phyloP scores from a whole-genome alignment of 1,284 basidiomycete genomes.

The Ganoderma sinense region DNA sequence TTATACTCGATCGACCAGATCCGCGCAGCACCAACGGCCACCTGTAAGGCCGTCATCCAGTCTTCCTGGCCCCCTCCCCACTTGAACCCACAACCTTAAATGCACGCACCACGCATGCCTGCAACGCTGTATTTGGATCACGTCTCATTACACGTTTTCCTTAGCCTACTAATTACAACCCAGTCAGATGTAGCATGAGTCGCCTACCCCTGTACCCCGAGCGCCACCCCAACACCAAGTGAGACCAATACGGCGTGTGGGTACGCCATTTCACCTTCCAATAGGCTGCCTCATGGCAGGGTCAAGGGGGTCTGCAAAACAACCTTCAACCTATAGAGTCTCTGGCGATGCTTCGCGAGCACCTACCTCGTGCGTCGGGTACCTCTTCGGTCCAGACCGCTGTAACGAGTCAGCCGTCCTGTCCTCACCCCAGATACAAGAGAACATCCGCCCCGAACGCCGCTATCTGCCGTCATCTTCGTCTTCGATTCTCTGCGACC shows the following conservation, averaged over 20 bases:
- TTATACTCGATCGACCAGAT: background rate
- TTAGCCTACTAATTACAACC: background rate
- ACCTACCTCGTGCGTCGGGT: slow-evolving; percentile 13
- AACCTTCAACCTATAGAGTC: slow-evolving; percentile 24
- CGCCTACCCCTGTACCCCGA: slow-evolving; percentile 10
- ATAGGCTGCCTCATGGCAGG: background rate
- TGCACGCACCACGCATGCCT: background rate
- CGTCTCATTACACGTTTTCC: background rate
- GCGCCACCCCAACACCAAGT: background rate
- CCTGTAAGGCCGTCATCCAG: background rate
- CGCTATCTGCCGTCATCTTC: background rate
- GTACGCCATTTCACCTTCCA: background rate
- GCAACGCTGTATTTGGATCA: background rate
- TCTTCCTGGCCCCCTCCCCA: background rate
- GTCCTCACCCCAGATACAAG: slow-evolving; percentile 13
- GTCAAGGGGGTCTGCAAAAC: slow-evolving; percentile 9
- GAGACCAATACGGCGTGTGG: background rate
- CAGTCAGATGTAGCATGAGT: background rate
- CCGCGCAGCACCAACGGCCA: background rate
- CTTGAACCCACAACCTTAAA: background rate
- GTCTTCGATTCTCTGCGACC: background rate
- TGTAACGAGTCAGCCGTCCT: background rate
- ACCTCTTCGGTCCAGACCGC: slow-evolving; percentile 9
- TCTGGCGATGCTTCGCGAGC: slow-evolving; percentile 6
- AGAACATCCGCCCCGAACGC: background rate